These are phyloP conservation scores for Ustilago crameri DNA, from an alignment of 1,284 basidiomycete species.

Conservation along the genomic window DNA sequence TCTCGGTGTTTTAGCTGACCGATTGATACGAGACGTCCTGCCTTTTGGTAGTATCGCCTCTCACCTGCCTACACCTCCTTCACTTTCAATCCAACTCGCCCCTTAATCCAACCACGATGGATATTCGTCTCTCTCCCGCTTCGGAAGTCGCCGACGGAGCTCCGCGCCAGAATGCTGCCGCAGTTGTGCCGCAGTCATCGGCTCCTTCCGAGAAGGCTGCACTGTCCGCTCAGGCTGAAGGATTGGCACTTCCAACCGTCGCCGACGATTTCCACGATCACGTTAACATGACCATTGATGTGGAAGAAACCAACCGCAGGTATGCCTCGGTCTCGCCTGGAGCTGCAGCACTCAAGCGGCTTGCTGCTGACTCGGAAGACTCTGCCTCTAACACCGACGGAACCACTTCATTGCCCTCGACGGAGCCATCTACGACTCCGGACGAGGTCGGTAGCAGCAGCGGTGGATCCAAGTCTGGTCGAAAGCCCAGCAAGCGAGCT, in stretches of 20 bases:
- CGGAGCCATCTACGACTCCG: constrained; percentile 41
- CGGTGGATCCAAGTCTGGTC: constrained; percentile 9
- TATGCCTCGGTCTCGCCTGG: constrained; percentile 28
- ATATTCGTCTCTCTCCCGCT: constrained; percentile 2
- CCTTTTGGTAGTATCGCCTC: constrained; percentile 5
- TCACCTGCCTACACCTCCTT: background rate
- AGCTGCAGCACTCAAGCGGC: constrained; percentile 32
- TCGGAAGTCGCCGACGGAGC: constrained; percentile 1
- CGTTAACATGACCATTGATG: constrained; percentile 34
- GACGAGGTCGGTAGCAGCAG: constrained; percentile 30
- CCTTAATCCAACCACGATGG: background rate
- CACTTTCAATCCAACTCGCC: background rate
- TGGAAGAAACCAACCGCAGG: constrained; percentile 39
- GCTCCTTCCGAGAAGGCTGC: too few relatives aligned
- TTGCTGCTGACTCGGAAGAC: constrained; percentile 31
- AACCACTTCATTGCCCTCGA: constrained; percentile 35
- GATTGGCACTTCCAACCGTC: background rate
- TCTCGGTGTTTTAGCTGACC: constrained; percentile 53
- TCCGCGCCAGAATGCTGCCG: background rate
- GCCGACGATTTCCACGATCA: constrained; percentile 4
- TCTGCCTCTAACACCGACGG: constrained; percentile 36
- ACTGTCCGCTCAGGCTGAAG: too few relatives aligned
- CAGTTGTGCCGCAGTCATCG: background rate
- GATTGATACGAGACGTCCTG: constrained; percentile 34
- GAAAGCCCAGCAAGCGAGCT: constrained; percentile 18